Percentiles rank a stretch among this genome's conserved stretches.
Evolutionary conservation across 495 filamentous ascomycete genomes (phyloP).

Genomic region (Rhypophila decipiens): DNA sequence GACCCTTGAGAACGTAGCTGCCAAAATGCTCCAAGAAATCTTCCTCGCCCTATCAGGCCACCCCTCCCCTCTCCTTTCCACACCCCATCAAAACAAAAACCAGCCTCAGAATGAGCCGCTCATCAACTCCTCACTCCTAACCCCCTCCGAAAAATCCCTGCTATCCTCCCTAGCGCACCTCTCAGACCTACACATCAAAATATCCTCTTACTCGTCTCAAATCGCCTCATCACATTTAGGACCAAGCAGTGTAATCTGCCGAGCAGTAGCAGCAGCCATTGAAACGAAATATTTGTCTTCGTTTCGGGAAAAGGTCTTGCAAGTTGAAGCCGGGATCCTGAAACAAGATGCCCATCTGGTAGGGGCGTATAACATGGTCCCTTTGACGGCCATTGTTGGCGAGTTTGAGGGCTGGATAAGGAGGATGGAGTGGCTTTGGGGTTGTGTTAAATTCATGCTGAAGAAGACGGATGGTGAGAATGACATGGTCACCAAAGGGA

Average conservation of each 20-base stretch:
- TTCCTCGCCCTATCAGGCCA: slow-evolving; percentile 91
- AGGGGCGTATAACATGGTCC: slow-evolving; percentile 87
- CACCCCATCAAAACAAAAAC: too few relatives aligned
- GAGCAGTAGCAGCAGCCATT: slow-evolving; percentile 79
- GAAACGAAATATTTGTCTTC: slow-evolving; percentile 62
- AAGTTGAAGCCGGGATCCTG: slow-evolving; percentile 75
- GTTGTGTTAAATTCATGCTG: slow-evolving; percentile 60
- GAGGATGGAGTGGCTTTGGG: slow-evolving; percentile 79
- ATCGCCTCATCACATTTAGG: slow-evolving; percentile 67
- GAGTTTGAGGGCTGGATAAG: slow-evolving; percentile 82
- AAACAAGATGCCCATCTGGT: slow-evolving; percentile 63
- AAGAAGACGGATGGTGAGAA: slow-evolving; percentile 8
- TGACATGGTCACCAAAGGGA: background rate
- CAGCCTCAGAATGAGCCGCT: slow-evolving; percentile 26
- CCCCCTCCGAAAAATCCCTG: slow-evolving; percentile 74
- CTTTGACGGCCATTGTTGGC: slow-evolving; percentile 72
- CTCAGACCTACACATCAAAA: slow-evolving; percentile 64
- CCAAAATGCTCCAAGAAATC: slow-evolving; percentile 91
- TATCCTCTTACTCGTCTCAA: slow-evolving; percentile 54
- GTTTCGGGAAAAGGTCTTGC: slow-evolving; percentile 77
- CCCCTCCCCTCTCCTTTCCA: slow-evolving; percentile 73
- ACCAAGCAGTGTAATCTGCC: slow-evolving; percentile 73
- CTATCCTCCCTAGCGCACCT: slow-evolving; percentile 69
- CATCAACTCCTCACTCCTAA: slow-evolving; percentile 42
- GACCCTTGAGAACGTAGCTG: background rate